These are phyloP conservation scores for Danielia oregonensis DNA, from an alignment of 805 yeast genomes.

Conservation along the genomic window DNA sequence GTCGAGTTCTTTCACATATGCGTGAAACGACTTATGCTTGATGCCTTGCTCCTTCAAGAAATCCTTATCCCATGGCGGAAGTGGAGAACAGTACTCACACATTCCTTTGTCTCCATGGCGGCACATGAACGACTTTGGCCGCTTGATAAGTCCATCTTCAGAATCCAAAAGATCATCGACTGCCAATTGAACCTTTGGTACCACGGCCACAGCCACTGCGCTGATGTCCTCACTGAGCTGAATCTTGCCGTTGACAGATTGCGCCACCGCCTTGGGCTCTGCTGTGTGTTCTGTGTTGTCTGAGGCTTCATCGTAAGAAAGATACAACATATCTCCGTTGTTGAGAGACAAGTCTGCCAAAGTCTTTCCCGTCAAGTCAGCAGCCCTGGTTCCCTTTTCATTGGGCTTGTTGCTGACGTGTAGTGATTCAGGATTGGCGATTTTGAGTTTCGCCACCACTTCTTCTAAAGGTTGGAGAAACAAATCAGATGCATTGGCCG, in stretches of 20 bases:
- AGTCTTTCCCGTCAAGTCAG: slow-evolving; percentile 31
- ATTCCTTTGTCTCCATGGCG: slow-evolving; percentile 90
- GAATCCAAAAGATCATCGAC: slow-evolving; percentile 67
- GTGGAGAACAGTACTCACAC: slow-evolving; percentile 96
- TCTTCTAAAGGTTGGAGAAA: slow-evolving; percentile 45
- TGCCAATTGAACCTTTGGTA: slow-evolving; percentile 43
- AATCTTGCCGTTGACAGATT: slow-evolving; percentile 5
- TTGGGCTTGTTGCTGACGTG: slow-evolving; percentile 45
- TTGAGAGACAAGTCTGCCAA: slow-evolving; percentile 46
- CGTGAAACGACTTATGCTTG: slow-evolving; percentile 86
- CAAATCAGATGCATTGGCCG: slow-evolving; percentile 41
- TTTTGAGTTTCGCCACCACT: slow-evolving; percentile 25
- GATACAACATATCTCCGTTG: slow-evolving; percentile 58
- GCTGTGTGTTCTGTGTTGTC: background rate
- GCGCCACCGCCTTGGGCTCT: slow-evolving; percentile 1
- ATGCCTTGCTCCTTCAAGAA: slow-evolving; percentile 73
- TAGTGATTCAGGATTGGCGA: slow-evolving; percentile 22
- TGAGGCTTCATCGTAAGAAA: slow-evolving; percentile 26
- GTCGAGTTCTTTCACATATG: slow-evolving; percentile 71
- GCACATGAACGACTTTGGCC: slow-evolving; percentile 64
- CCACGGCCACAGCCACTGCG: background rate
- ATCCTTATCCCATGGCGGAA: slow-evolving; percentile 89
- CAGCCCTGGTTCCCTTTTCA: slow-evolving; percentile 39
- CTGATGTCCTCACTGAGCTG: too few species aligned
- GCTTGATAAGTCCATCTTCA: slow-evolving; percentile 66